Evolutionary conservation across 306 rosid genomes (phyloP), one percentile per base, ranked within the genome.

Genomic region (Lagenaria siceraria): DNA sequence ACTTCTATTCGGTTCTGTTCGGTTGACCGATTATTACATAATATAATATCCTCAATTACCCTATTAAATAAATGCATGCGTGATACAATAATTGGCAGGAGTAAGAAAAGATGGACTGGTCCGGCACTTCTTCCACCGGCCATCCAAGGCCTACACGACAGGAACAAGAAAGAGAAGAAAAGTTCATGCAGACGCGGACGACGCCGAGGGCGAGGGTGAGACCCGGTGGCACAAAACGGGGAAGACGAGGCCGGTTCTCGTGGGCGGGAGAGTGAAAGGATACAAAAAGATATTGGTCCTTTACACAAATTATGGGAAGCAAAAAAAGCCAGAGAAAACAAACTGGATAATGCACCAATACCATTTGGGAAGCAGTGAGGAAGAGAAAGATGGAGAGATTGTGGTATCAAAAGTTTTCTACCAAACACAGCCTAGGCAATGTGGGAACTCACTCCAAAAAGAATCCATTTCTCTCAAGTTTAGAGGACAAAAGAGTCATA

Each of bases 401-500:
- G 93, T 90, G 59, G 96, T 90, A 2, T 90, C 96, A 49, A 90
- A 90, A 66, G 91, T 90, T 42, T 90, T 90, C 86, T 90, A 84
- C 77, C 93, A 90, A 89, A 90, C 96, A 61, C 96, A 90, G 61
- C 96, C 96, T 11, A 83, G 96, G 40, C 96, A 90, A 35, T 90
- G 93, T 73, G 88, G 88, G 25, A 63, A 38, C 31, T 69, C 75
- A 24, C 38, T 70, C 40, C 33, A 14, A 14, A 70, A 3, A 22
- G 55, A 70, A 0, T 64, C 72, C 1, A 64, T 64, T 64, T 70
- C 76, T 42, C 31, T 68, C 18, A 66, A 66, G 43, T 63, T 63
- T 63, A 63, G 43, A n/a, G 46, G 24, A 63, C 70, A 63, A 63
- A 63, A 15, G 10, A 19, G 24, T 10, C 61, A 29, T 29, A 29